Conservation (phyloP, 73 alveolate species). For the Tetrahymena elliotti region DNA sequence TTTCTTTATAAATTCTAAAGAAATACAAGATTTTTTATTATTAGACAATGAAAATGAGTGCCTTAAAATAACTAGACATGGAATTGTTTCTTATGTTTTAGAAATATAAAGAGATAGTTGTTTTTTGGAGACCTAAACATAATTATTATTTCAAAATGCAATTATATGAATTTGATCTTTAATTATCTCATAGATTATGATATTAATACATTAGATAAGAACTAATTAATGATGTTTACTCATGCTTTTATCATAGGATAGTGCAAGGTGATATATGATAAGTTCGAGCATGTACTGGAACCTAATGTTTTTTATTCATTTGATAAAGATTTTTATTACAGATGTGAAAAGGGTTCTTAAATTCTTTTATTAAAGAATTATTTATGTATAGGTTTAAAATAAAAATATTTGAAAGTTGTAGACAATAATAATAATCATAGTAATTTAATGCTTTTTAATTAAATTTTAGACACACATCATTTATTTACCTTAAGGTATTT, state of each 20-base stretch:
- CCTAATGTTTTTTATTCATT: neutral
- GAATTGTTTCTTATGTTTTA: neutral
- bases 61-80: neutral
- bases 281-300: neutral
- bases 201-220: neutral
- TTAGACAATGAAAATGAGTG: neutral
- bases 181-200: neutral
- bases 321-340: neutral
- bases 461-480: too few species aligned
- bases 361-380: neutral
- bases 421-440: neutral
- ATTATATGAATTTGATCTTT: too few species aligned
- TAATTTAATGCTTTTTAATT: too few species aligned
- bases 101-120: neutral
- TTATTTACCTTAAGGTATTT: too few species aligned
- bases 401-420: too few species aligned
- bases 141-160: neutral
- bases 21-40: neutral
- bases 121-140: neutral
- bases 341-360: neutral
- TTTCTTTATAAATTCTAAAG: neutral
- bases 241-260: neutral
- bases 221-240: too few species aligned
- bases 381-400: too few species aligned
- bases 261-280: neutral